These are phyloP conservation scores for Xerocomus cyaneibrunnescens DNA, from an alignment of 1,284 basidiomycete genomes.

Conservation along the genomic window DNA sequence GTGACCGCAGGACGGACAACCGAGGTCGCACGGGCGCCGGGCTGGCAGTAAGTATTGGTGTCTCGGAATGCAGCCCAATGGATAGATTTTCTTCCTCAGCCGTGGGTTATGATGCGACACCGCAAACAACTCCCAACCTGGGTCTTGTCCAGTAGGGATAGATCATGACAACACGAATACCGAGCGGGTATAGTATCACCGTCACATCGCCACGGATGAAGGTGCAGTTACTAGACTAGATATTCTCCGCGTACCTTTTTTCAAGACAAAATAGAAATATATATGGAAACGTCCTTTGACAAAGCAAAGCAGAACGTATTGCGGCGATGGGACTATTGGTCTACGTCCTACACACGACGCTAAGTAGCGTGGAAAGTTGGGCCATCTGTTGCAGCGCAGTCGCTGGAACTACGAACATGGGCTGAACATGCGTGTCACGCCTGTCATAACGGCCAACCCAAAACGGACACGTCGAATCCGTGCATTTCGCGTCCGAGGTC, in stretches of 20 bases:
- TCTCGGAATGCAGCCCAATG: neutral
- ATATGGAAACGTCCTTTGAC: no score
- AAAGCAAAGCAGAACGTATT: no score
- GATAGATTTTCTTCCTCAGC: neutral
- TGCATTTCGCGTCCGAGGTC: neutral
- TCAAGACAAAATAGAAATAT: no score
- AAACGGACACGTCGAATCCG: neutral
- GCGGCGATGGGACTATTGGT: no score
- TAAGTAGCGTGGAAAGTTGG: no score
- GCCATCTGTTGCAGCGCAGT: no score
- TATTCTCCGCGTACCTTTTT: no score
- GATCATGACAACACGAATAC: neutral
- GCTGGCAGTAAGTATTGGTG: slow-evolving; percentile 2
- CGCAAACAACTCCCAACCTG: no score
- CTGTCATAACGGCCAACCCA: neutral
- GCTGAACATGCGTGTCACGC: neutral
- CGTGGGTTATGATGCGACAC: neutral
- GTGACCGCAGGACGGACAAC: neutral
- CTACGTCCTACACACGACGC: no score
- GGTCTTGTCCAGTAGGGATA: neutral
- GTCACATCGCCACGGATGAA: neutral
- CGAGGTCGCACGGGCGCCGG: neutral
- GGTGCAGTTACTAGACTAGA: neutral
- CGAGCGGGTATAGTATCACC: neutral
- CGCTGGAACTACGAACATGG: no score